These are phyloP conservation scores for Penicillium coprophilum DNA, from an alignment of 495 filamentous ascomycete species.

Conservation along the genomic window DNA sequence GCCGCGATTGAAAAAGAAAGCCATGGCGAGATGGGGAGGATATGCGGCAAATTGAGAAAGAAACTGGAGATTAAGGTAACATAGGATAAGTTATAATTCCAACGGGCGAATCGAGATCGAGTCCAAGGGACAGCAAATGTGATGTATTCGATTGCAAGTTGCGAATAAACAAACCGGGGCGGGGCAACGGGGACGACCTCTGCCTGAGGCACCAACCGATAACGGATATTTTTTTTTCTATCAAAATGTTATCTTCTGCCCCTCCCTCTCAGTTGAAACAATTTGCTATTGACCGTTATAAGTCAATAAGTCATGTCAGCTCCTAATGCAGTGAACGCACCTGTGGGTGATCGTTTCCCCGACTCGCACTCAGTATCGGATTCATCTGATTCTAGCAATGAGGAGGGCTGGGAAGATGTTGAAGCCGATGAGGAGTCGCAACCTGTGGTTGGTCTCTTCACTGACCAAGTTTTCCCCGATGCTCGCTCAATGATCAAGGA, in stretches of 20 bases:
- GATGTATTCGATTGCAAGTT: slow-evolving; percentile 10
- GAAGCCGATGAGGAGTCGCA: slow-evolving; percentile 67
- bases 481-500: slow-evolving; percentile 67
- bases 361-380: slow-evolving; percentile 42
- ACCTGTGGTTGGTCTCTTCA: slow-evolving; percentile 67
- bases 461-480: slow-evolving; percentile 65
- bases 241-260: slow-evolving; percentile 24
- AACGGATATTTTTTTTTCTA: slow-evolving; percentile 33
- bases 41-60: slow-evolving; percentile 11
- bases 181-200: slow-evolving; percentile 36
- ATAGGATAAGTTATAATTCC: slow-evolving; percentile 2
- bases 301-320: slow-evolving; percentile 31
- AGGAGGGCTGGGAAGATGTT: slow-evolving; percentile 80
- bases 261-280: slow-evolving; percentile 16
- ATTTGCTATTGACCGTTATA: slow-evolving; percentile 9
- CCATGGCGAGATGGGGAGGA: slow-evolving; percentile 55
- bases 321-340: slow-evolving; percentile 20
- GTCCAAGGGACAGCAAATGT: slow-evolving; percentile 7
- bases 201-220: slow-evolving; percentile 28
- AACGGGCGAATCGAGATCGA: slow-evolving; percentile 5
- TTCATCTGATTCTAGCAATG: slow-evolving; percentile 53
- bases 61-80: slow-evolving; percentile 7
- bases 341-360: slow-evolving; percentile 25
- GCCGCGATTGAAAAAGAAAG: slow-evolving; percentile 85
- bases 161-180: slow-evolving; percentile 41